Evolutionary conservation across 164 flowering plant species (phyloP), one percentile per base, ranked within the genome.

Genomic region (Warburgia ugandensis): DNA sequence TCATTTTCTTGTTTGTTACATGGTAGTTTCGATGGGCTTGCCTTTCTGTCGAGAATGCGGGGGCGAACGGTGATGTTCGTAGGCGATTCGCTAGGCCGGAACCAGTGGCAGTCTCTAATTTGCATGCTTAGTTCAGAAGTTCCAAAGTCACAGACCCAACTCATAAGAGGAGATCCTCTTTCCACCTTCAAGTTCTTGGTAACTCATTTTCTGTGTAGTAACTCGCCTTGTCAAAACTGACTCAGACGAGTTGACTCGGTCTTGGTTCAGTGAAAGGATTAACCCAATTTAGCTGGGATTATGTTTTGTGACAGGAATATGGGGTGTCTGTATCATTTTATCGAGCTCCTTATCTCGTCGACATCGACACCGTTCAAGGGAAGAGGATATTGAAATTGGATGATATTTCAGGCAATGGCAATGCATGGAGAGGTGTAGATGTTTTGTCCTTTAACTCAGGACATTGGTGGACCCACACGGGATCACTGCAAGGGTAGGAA

Each of bases 31-130:
- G 33, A 81, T 67, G 98, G 86, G 59, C 51, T 67, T 19, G 68
- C 67, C 29, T 85, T 92, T 67, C 42, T 88, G 72, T 2, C 19
- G 46, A 80, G 66, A 32, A 85, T 88, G 96, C 75, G 65, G 51
- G 94, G 86, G 38, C 88, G 77, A 54, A 74, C 69, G 0, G 67
- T 92, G 50, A 83, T 92, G 96, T 83, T 92, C 58, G 97, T 86
- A 3, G 97, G 99, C 3, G 97, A 94, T 47, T 88, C 97, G 0
- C 56, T 94, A 2, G 94, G 95, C 2, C 63, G 76, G 50, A 86
- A 94, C 59, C 97, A 94, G 70, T 94, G 99, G 99, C 71, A 94
- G 73, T 94, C 97, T 0, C 56, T 88, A 69, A 64, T 89, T 52
- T 94, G 99, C 56, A 65, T 94, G 94, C 72, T 86, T 22, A 63